Evolutionary conservation across 129 eudicot species (phyloP), one percentile per base, ranked within the genome.

Genomic region (Centella asiatica): DNA sequence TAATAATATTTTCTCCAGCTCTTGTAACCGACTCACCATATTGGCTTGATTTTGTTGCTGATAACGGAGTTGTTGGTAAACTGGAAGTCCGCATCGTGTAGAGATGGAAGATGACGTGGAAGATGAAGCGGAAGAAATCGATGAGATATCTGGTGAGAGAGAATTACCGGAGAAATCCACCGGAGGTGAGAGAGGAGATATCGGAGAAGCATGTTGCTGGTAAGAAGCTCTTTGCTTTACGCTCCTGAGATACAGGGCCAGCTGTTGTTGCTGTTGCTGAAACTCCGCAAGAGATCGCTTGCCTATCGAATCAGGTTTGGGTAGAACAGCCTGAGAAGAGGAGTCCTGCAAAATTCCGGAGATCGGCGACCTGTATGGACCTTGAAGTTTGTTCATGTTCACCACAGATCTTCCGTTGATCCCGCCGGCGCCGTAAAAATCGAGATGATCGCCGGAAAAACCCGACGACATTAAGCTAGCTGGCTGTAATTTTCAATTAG

Each of bases 251-350:
- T 77, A 73, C 37, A 69, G 40, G 5, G 68, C 77, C 17, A 51
- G 77, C 37, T 65, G 76, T 39, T 74, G 83, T 7, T 80, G 82
- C 6, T 65, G 83, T 2, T 75, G 81, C 39, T 90, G 97, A 40
- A 78, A 75, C 39, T 86, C 97, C 1, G 84, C 75, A 5, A 86
- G 68, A 1, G 97, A 77, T 55, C 97, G 66, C 69, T 90, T 90
- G 0, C 84, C 86, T 54, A 75, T 71, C 42, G 75, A 70, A 37
- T 77, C 81, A 31, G 87, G 72, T 28, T 89, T 67, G 48, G 79
- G 78, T n/a, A 72, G 71, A 36, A 40, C 46, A 66, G 75, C 57
- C 82, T 73, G 78, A 14, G 75, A 45, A 9, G 66, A 60, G 50
- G 78, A 31, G 39, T 80, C 82, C 60, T 76, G 68, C 11, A 72